Evolutionary conservation across 169 alveolate species (phyloP), one percentile per base, ranked within the genome.

Genomic region (Plasmodium gaboni): DNA sequence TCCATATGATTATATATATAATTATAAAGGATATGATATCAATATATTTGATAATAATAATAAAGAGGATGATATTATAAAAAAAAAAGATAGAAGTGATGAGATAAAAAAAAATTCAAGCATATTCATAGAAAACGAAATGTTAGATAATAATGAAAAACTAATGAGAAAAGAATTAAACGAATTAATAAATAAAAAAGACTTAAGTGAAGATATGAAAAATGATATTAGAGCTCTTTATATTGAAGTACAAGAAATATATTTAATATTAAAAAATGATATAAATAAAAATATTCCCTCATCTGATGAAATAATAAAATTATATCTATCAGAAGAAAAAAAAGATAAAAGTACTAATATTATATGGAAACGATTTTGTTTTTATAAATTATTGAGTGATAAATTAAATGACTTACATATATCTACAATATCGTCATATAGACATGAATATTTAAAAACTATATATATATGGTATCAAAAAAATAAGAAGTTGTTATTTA

Each of bases 191-290:
- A 76, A 22, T 17, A 76, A 76, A 50, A 38, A 76, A n/a, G 70
- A 76, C 53, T 48, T 76, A 48, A 76, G 60, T 9, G 63, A 38
- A 28, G 89, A 76, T 13, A 76, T 64, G 76, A 76, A 76, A 64
- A 63, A 76, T 64, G 65, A 76, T 50, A 76, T 76, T 44, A 76
- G 63, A 76, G 44, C 89, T 10, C 89, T 76, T 55, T 76, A n/a
- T 26, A 61, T 76, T 28, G 55, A 76, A 76, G 76, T 76, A 10
- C 89, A 76, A 38, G 78, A 76, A 64, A 63, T 76, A 1, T 76
- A 76, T 76, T 64, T 76, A 42, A 76, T 64, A 65, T 26, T 76
- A 63, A 76, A 76, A 76, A 76, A 64, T 6, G 89, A 76, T 53
- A 26, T 76, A 76, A 64, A 76, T 46, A 76, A 15, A 19, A 76